A percentile compares a stretch with the other conserved stretches of the same genome.
Evolutionary conservation across 2,329 filamentous ascomycete genomes (phyloP).

Genomic region (Mariannaea elegans): DNA sequence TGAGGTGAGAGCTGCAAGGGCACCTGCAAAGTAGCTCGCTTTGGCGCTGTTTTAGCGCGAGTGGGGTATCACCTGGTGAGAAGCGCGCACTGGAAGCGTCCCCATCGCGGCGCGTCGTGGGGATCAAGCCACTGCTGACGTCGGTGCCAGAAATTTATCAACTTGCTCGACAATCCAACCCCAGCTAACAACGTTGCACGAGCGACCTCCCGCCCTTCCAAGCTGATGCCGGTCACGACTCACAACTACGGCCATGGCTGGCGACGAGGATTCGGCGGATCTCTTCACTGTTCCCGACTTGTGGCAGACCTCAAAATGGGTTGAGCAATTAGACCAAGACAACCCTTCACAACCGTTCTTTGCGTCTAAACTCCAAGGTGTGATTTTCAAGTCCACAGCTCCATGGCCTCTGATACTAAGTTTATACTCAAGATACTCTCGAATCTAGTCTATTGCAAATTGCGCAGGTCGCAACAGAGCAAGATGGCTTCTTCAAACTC

Average conservation of each 20-base stretch:
- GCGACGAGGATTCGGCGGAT: conserved; percentile 57
- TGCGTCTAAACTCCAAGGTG: conserved; percentile 48
- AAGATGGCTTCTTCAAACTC: conserved; percentile 46
- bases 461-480: conserved; percentile 29
- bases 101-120: conserved; percentile 30
- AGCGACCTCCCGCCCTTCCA: background rate
- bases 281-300: conserved; percentile 72
- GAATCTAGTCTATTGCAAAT: conserved; percentile 31
- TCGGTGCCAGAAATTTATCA: background rate
- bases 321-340: conserved; percentile 44
- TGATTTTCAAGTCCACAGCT: conserved; percentile 1
- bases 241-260: conserved; percentile 39
- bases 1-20: background rate
- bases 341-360: conserved; percentile 52
- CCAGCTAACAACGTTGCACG: conserved; percentile 3
- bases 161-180: conserved; percentile 2
- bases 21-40: background rate
- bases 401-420: conserved; percentile 3
- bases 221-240: conserved; percentile 24
- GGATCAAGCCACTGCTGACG: conserved; percentile 18
- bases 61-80: conserved; percentile 2
- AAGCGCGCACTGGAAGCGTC: conserved; percentile 7
- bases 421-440: conserved; percentile 10
- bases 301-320: conserved; percentile 63
- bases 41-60: conserved; percentile 4